Percentiles rank a stretch among this genome's conserved stretches.
Conservation (phyloP, 2,329 filamentous ascomycete species). For the Fusarium pininemorale region DNA sequence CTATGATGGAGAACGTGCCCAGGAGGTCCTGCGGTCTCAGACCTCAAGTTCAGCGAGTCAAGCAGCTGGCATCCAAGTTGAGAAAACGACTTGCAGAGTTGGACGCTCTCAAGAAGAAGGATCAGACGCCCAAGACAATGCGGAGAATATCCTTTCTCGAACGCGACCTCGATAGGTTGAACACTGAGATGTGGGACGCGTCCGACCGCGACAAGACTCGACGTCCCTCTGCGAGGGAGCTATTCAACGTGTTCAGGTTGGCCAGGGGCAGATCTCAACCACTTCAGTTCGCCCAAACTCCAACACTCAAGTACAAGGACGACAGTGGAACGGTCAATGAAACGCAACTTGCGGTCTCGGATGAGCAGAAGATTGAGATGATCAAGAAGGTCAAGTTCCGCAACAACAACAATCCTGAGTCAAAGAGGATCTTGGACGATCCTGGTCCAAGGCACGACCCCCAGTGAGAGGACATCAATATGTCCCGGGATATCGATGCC, state of each 20-base stretch:
- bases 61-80: background rate
- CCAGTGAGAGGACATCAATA: background rate
- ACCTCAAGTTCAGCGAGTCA: background rate
- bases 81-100: background rate
- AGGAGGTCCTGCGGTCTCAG: background rate
- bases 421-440: background rate
- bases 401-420: background rate
- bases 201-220: background rate
- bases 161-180: background rate
- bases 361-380: background rate
- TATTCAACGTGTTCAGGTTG: background rate
- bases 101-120: background rate
- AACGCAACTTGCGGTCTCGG: background rate
- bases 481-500: background rate
- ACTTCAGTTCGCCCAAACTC: background rate
- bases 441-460: background rate
- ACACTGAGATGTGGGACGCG: background rate
- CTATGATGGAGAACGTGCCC: background rate
- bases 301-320: background rate
- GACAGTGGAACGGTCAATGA: background rate
- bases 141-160: background rate
- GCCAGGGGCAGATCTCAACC: background rate
- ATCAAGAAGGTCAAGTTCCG: background rate
- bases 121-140: background rate
- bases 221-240: background rate